Evolutionary conservation across 2,329 filamentous ascomycete genomes (phyloP), one percentile per base, ranked within the genome.

Genomic region (Chaetothyriales sp.): DNA sequence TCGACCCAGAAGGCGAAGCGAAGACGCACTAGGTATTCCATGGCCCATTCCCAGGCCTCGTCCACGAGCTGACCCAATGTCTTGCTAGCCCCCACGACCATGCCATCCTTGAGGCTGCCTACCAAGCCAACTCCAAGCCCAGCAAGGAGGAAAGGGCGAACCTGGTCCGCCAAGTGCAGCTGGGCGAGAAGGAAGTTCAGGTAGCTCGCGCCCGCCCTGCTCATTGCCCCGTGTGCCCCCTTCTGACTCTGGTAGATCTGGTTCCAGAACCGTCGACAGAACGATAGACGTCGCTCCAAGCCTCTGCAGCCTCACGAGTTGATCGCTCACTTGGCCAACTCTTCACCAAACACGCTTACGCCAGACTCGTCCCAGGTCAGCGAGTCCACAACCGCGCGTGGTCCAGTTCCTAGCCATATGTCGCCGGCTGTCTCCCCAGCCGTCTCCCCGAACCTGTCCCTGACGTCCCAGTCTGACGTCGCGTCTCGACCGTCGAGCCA

Each of bases 151-250:
- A 86, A 66, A 86, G 90, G 70, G 76, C 86, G 46, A 81, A 83
- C 52, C 88, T 96, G 57, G 86, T 93, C 53, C 78, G 79, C 68
- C 84, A 81, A 67, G 88, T 95, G 54, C 84, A 86, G 20, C 75
- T 96, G 56, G 90, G 86, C 59, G 89, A 95, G 71, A 95, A 95
- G 68, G 89, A 95, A 72, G 87, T 95, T 39, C 90, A 95, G 80
- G 90, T 95, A 71, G 67, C 82, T 18, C 18, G 6, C 18, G 67
- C 46, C 53, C 25, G 26, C 36, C n/a, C 43, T 42, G 10, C 18
- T 20, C 43, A n/a, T n/a, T n/a, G n/a, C n/a, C 43, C 18, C 19
- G 12, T 20, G 44, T 52, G 46, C 19, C 36, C 36, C 20, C 49
- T 51, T 46, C 26, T 48, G 42, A 43, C 18, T 28, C 6, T 20